Conservation (phyloP, 768 basidiomycete genomes). For the Candolleomyces efflorescens region DNA sequence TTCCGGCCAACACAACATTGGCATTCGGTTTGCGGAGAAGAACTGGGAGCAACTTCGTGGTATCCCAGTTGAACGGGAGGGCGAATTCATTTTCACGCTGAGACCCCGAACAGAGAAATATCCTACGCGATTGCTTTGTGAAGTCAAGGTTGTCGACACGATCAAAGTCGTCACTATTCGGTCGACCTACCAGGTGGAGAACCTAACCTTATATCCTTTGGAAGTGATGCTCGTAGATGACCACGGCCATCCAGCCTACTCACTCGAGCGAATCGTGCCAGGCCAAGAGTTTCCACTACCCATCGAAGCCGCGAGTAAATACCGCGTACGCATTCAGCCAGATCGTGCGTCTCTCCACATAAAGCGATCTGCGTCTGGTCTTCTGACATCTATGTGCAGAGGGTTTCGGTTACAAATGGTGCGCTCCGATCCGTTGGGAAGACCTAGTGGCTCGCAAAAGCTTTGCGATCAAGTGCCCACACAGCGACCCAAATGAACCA, state of each 20-base stretch:
- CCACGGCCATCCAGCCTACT: constrained; percentile 73
- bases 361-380: background rate
- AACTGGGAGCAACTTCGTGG: constrained; percentile 86
- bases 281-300: constrained; percentile 88
- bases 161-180: constrained; percentile 93
- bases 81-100: constrained; percentile 85
- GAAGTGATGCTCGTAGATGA: constrained; percentile 90
- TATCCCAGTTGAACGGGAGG: constrained; percentile 91
- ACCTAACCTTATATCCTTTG: constrained; percentile 85
- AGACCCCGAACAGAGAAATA: constrained; percentile 74
- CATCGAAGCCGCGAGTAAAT: constrained; percentile 80
- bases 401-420: constrained; percentile 97
- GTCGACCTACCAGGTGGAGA: constrained; percentile 90
- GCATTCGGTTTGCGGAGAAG: constrained; percentile 79
- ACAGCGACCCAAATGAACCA: constrained; percentile 74
- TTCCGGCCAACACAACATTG: constrained; percentile 79
- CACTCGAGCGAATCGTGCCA: constrained; percentile 85
- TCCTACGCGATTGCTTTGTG: constrained; percentile 79
- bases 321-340: constrained; percentile 82
- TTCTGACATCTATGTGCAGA: constrained; percentile 40
- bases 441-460: constrained; percentile 68
- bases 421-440: constrained; percentile 81
- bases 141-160: constrained; percentile 85
- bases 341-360: constrained; percentile 61
- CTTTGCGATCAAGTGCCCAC: constrained; percentile 82